Conservation (phyloP, 768 basidiomycete species). For the Macrolepiota fuliginosa region DNA sequence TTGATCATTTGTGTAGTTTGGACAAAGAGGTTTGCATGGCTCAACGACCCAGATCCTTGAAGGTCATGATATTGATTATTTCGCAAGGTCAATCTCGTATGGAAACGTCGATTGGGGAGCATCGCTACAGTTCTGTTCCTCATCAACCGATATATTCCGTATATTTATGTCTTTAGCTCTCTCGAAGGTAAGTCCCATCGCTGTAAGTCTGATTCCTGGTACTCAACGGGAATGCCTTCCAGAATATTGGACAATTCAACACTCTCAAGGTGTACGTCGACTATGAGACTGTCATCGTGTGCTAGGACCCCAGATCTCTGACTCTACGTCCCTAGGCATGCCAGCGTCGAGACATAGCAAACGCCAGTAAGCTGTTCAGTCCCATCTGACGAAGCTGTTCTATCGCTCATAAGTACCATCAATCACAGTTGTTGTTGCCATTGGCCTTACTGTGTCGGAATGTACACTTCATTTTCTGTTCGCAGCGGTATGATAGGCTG, state of each 20-base stretch:
- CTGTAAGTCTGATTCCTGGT: too few relatives aligned
- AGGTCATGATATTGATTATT: neutral
- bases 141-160: conserved; percentile 6
- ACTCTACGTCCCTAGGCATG: neutral
- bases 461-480: neutral
- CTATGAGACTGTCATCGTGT: too few relatives aligned
- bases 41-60: neutral
- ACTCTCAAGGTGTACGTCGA: neutral
- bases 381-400: neutral
- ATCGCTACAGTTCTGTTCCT: conserved; percentile 1
- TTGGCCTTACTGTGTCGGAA: neutral
- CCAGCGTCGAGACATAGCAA: neutral
- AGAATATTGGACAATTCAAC: neutral
- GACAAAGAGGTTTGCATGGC: neutral
- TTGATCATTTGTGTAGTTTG: conserved; percentile 1
- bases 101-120: conserved; percentile 9
- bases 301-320: neutral
- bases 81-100: conserved; percentile 8
- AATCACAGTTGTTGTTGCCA: neutral
- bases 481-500: neutral
- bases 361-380: neutral
- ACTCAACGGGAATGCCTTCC: neutral
- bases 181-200: neutral
- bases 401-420: neutral
- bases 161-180: neutral